Evolutionary conservation across 2,329 filamentous ascomycete genomes (phyloP).

Genomic region (Fusarium agapanthi): DNA sequence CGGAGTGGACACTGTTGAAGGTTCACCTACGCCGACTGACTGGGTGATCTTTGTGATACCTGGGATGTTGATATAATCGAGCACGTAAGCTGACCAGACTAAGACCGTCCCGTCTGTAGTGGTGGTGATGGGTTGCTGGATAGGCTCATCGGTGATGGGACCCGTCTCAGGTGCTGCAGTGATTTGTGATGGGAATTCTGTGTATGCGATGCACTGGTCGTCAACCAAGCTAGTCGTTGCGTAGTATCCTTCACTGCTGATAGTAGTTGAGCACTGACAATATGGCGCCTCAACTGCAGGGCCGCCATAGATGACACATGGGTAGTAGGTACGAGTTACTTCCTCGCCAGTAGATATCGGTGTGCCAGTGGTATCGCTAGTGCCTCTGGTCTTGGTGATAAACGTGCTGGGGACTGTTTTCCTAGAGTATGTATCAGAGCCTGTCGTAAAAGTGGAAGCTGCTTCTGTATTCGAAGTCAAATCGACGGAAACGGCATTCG

Average conservation of each 20-base stretch:
- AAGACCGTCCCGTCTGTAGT: conserved; percentile 5
- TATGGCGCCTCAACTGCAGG: neutral
- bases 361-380: neutral
- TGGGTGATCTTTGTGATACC: neutral
- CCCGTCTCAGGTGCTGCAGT: neutral
- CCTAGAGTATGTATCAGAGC: neutral
- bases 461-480: neutral
- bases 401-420: neutral
- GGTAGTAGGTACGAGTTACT: neutral
- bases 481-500: no score
- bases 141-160: neutral
- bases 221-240: neutral
- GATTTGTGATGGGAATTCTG: neutral
- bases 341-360: neutral
- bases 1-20: conserved; percentile 1
- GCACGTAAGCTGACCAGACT: neutral
- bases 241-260: neutral
- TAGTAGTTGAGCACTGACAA: neutral
- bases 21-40: neutral
- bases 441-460: neutral
- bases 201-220: neutral
- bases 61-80: neutral
- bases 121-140: neutral
- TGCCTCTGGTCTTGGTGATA: neutral
- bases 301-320: neutral